phyloP scores from a whole-genome alignment of 2,329 filamentous ascomycete genomes.

The Botrytis tulipae region DNA sequence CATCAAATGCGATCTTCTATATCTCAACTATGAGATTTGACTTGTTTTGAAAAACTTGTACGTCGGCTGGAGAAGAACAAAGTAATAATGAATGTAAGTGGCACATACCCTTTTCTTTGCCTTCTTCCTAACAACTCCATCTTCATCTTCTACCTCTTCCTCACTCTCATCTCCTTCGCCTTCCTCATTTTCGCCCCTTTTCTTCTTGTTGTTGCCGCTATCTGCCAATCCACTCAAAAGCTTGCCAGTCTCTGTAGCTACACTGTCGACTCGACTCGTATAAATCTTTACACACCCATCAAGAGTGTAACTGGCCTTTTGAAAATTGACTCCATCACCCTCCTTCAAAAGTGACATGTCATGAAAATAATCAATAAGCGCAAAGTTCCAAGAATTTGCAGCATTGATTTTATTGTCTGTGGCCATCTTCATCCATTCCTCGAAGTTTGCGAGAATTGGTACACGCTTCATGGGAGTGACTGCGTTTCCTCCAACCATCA shows the following conservation, averaged over 20 bases:
- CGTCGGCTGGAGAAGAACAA: not conserved
- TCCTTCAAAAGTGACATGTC: conserved; percentile 98
- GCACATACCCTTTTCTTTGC: conserved; percentile 69
- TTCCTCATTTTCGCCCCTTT: conserved; percentile 65
- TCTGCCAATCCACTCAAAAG: conserved; percentile 90
- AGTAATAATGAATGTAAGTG: not conserved
- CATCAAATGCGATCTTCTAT: not conserved
- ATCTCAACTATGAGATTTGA: conserved; percentile 15
- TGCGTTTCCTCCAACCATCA: conserved; percentile 68
- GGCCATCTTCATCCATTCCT: conserved; percentile 99
- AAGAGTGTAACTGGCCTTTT: conserved; percentile 95
- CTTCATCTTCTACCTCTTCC: conserved; percentile 59
- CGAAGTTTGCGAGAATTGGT: conserved; percentile 94
- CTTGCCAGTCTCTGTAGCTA: conserved; percentile 95
- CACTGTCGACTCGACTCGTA: conserved; percentile 95
- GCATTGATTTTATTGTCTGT: conserved; percentile 99
- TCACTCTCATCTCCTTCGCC: conserved; percentile 60
- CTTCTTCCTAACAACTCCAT: conserved; percentile 55
- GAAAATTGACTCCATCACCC: conserved; percentile 95
- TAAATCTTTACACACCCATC: conserved; percentile 99
- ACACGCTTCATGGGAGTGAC: conserved; percentile 96
- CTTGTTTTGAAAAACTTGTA: not conserved
- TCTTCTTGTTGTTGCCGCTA: conserved; percentile 71
- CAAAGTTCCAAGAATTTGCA: conserved; percentile 98
- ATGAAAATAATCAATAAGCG: conserved; percentile 99